These are phyloP conservation scores for Gaertneriomyces sp. DNA, from an alignment of 192 early-diverging fungal species.

Conservation along the genomic window DNA sequence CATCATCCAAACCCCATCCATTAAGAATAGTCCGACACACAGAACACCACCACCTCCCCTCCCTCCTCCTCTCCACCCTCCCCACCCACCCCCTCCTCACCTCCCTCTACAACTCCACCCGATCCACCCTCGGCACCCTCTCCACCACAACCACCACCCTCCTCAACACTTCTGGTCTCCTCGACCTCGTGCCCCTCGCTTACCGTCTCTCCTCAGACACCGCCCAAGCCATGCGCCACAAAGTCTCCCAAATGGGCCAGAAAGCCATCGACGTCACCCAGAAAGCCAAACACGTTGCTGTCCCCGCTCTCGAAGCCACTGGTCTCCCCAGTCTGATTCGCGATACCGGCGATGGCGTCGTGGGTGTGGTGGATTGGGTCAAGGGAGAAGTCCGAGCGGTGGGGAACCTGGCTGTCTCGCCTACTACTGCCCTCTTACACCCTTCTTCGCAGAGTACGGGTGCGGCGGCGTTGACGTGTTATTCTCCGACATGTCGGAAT, in stretches of 20 bases:
- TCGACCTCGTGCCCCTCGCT: slow-evolving; percentile 44
- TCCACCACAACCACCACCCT: slow-evolving; percentile 39
- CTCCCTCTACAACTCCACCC: neutral
- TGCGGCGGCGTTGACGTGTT: slow-evolving; percentile 40
- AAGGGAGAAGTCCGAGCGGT: slow-evolving; percentile 2
- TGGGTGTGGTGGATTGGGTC: slow-evolving; percentile 18
- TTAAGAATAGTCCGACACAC: too few relatives aligned
- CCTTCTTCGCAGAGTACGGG: too few relatives aligned
- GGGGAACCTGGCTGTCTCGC: slow-evolving; percentile 22
- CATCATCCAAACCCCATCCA: neutral
- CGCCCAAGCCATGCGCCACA: slow-evolving; percentile 18
- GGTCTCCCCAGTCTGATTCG: slow-evolving; percentile 20
- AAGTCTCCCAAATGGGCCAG: neutral
- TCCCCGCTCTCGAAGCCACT: slow-evolving; percentile 20
- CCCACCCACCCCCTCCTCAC: too few relatives aligned
- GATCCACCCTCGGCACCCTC: slow-evolving; percentile 44
- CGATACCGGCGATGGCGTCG: neutral
- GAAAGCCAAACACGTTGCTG: slow-evolving; percentile 8
- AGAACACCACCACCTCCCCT: too few relatives aligned
- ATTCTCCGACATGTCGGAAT: slow-evolving; percentile 40
- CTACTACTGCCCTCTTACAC: slow-evolving; percentile 31
- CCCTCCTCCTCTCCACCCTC: too few relatives aligned
- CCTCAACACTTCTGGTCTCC: slow-evolving; percentile 40
- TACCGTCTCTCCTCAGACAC: slow-evolving; percentile 31
- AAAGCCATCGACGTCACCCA: slow-evolving; percentile 6